Conservation (phyloP, 495 filamentous ascomycete species). For the Neurospora sp. region DNA sequence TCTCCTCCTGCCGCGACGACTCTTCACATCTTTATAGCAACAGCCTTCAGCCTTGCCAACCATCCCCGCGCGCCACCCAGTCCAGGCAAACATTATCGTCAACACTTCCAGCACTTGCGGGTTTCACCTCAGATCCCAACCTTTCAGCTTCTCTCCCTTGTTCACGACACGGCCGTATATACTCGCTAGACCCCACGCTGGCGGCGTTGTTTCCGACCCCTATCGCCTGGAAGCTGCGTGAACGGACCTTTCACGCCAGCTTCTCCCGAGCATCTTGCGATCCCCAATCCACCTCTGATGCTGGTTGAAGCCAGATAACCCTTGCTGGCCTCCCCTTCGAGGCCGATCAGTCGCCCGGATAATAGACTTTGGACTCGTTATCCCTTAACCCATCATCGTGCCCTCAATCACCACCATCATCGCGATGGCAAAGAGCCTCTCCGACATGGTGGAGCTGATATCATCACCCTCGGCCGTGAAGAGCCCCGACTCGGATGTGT, state of each 20-base stretch:
- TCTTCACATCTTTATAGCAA: background rate
- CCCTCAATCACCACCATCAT: background rate
- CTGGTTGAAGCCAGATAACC: slow-evolving; percentile 29
- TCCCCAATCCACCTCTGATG: slow-evolving; percentile 23
- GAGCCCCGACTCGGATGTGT: slow-evolving; percentile 32
- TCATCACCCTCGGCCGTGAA: slow-evolving; percentile 15
- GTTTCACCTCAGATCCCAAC: background rate
- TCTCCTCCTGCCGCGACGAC: background rate
- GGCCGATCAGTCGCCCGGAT: slow-evolving; percentile 33
- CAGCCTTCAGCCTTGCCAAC: background rate
- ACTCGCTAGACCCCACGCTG: background rate
- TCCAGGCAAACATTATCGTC: background rate
- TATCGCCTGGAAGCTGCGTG: background rate
- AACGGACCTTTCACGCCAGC: background rate
- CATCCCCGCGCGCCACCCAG: background rate
- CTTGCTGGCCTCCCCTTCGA: slow-evolving; percentile 37
- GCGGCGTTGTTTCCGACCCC: background rate
- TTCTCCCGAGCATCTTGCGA: background rate
- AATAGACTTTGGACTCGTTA: slow-evolving; percentile 13
- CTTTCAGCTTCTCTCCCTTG: background rate
- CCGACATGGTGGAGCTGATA: slow-evolving; percentile 20
- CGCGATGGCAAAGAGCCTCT: slow-evolving; percentile 20
- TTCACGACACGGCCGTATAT: background rate
- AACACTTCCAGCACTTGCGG: background rate
- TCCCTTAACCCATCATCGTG: background rate